These are phyloP conservation scores for Yarrowia galli DNA, from an alignment of 1,139 yeast species.

Conservation along the genomic window DNA sequence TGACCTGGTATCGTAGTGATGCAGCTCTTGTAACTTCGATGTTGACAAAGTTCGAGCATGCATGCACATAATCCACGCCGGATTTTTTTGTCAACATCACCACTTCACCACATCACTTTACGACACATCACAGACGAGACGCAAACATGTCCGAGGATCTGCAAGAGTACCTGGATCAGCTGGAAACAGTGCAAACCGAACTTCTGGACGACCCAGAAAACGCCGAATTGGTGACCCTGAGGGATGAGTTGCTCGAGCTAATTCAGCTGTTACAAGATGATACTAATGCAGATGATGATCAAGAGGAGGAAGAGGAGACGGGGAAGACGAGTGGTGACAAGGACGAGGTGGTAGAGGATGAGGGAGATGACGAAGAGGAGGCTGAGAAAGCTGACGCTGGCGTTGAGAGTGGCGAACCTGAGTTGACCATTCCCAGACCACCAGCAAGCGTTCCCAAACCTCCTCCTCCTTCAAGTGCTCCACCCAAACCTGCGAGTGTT, in stretches of 20 bases:
- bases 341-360: neutral
- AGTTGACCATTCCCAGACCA: neutral
- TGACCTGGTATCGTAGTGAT: too few species aligned
- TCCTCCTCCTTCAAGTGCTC: neutral
- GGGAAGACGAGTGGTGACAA: neutral
- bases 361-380: too few species aligned
- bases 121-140: neutral
- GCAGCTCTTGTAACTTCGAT: too few species aligned
- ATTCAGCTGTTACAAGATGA: constrained; percentile 37
- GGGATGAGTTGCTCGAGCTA: constrained; percentile 37
- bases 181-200: constrained; percentile 30
- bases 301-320: neutral
- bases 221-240: constrained; percentile 28
- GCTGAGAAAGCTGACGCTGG: neutral
- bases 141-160: constrained; percentile 23
- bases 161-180: constrained; percentile 35
- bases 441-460: neutral
- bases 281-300: constrained; percentile 31
- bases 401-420: neutral
- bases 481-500: neutral
- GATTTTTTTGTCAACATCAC: constrained; percentile 4
- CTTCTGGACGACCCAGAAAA: constrained; percentile 35
- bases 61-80: constrained; percentile 28
- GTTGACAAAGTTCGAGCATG: neutral
- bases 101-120: neutral